These are phyloP conservation scores for Euphorbia lathyris DNA, from an alignment of 345 rosid genomes.

Conservation along the genomic window DNA sequence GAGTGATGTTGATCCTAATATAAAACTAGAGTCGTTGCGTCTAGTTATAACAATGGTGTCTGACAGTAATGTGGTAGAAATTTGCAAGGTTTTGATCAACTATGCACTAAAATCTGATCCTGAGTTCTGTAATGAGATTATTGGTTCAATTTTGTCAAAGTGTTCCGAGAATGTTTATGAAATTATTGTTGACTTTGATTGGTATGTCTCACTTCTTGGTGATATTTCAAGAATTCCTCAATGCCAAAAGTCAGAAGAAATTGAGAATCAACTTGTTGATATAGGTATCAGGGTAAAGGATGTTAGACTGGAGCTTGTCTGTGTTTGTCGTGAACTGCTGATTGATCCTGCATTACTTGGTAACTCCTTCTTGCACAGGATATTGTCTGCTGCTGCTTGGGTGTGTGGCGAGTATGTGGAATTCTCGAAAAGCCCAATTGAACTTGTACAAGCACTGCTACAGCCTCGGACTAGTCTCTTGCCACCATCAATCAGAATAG, in stretches of 20 bases:
- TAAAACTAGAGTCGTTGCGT: slow-evolving; percentile 71
- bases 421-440: slow-evolving; percentile 59
- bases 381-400: slow-evolving; percentile 95
- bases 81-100: slow-evolving; percentile 67
- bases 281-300: slow-evolving; percentile 87
- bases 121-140: slow-evolving; percentile 79
- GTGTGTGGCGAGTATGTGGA: slow-evolving; percentile 81
- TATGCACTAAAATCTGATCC: slow-evolving; percentile 88
- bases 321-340: slow-evolving; percentile 62
- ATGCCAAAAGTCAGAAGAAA: slow-evolving; percentile 79
- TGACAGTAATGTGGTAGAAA: slow-evolving; percentile 71
- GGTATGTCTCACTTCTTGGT: slow-evolving; percentile 87
- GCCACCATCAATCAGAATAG: slow-evolving; percentile 58
- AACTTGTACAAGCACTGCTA: slow-evolving; percentile 74
- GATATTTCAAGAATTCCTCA: slow-evolving; percentile 85
- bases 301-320: slow-evolving; percentile 77
- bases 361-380: slow-evolving; percentile 64
- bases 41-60: slow-evolving; percentile 89
- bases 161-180: slow-evolving; percentile 70
- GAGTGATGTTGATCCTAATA: slow-evolving; percentile 80
- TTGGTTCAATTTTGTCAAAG: slow-evolving; percentile 68
- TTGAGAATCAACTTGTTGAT: slow-evolving; percentile 84
- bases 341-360: slow-evolving; percentile 99
- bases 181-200: slow-evolving; percentile 76
- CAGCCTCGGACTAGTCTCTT: slow-evolving; percentile 86